Percentiles rank a stretch among this genome's conserved stretches.
Conservation (phyloP, 192 early-diverging fungal species). For the Podila epigama region DNA sequence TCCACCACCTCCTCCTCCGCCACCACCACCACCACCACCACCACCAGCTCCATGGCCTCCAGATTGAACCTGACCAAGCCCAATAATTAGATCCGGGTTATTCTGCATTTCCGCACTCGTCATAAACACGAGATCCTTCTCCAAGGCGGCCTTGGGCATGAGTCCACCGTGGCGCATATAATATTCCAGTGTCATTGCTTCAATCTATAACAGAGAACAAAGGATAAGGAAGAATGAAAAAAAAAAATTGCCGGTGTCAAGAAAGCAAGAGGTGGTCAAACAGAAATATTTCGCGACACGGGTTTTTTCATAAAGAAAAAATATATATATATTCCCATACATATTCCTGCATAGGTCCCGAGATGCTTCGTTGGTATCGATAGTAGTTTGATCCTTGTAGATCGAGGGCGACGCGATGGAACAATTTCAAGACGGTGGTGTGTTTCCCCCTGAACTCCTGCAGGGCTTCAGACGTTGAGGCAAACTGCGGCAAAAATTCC, state of each 20-base stretch:
- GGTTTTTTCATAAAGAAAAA: neutral
- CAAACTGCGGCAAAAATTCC: slow-evolving; percentile 28
- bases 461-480: slow-evolving; percentile 17
- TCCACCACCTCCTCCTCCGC: neutral
- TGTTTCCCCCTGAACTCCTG: slow-evolving; percentile 39
- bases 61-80: slow-evolving; percentile 15
- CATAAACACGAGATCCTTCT: slow-evolving; percentile 28
- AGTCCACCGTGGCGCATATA: slow-evolving; percentile 35
- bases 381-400: slow-evolving; percentile 41
- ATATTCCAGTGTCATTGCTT: slow-evolving; percentile 44
- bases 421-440: slow-evolving; percentile 33
- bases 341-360: slow-evolving; percentile 47
- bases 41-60: slow-evolving; percentile 7
- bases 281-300: neutral
- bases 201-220: slow-evolving; percentile 12
- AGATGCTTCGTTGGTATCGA: slow-evolving; percentile 40
- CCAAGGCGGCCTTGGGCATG: slow-evolving; percentile 37
- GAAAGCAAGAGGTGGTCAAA: too few species aligned
- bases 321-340: slow-evolving; percentile 7
- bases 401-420: slow-evolving; percentile 32
- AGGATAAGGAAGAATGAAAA: neutral
- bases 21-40: neutral
- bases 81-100: slow-evolving; percentile 36
- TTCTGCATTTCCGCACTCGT: slow-evolving; percentile 11
- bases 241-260: neutral